Conservation (phyloP, 2,329 filamentous ascomycete genomes). For the Fusarium sp. region DNA sequence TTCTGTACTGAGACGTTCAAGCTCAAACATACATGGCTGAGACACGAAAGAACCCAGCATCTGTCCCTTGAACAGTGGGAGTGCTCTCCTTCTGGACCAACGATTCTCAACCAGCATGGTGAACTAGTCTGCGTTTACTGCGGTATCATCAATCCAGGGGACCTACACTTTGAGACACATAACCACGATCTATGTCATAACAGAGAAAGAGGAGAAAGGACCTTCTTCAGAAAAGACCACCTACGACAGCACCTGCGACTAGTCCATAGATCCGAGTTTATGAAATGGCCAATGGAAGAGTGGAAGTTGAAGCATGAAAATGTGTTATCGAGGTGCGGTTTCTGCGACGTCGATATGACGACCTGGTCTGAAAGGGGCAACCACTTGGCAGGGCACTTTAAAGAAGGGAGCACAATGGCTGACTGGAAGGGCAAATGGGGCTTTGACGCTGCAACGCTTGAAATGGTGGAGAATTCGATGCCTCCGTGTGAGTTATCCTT, state of each 20-base stretch:
- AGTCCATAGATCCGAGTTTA: conserved; percentile 58
- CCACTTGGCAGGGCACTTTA: conserved; percentile 60
- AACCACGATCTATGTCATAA: conserved; percentile 62
- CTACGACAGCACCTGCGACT: conserved; percentile 59
- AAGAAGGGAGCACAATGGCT: conserved; percentile 57
- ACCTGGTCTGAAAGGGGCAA: conserved; percentile 56
- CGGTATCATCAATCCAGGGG: conserved; percentile 49
- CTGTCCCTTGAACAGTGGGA: conserved; percentile 62
- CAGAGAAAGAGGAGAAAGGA: conserved; percentile 51
- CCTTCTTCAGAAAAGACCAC: conserved; percentile 61
- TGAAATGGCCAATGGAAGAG: conserved; percentile 59
- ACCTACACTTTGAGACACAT: conserved; percentile 54
- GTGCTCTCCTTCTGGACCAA: conserved; percentile 56
- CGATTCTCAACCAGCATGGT: conserved; percentile 56
- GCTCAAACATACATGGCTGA: conserved; percentile 61
- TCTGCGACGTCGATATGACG: conserved; percentile 54
- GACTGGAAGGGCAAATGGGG: conserved; percentile 61
- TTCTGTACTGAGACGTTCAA: conserved; percentile 63
- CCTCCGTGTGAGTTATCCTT: conserved; percentile 53
- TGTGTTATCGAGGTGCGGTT: conserved; percentile 58
- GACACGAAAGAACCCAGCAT: conserved; percentile 64
- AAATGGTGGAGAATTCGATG: conserved; percentile 58
- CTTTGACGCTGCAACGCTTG: conserved; percentile 53
- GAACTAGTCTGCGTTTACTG: conserved; percentile 55
- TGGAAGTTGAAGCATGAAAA: conserved; percentile 55